phyloP scores from a whole-genome alignment of 2,329 filamentous ascomycete genomes.

The Penicillium sp. region DNA sequence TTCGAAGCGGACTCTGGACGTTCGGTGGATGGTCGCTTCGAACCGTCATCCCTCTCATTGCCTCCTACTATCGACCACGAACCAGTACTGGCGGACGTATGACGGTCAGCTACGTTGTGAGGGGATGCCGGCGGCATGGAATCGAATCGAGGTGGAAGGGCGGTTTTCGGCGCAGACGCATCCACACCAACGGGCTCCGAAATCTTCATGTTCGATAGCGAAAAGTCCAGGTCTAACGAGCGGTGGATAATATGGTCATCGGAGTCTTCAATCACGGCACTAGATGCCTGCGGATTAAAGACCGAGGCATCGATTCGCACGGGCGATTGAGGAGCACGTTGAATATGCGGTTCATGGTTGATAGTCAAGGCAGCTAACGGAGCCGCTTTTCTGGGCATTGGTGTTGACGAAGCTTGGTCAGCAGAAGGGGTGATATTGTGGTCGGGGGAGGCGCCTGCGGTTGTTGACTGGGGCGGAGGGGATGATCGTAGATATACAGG shows the following conservation, averaged over 20 bases:
- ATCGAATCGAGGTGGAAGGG: constrained; percentile 24
- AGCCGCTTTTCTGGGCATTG: constrained; percentile 26
- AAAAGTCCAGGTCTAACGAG: constrained; percentile 22
- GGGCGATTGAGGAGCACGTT: constrained; percentile 30
- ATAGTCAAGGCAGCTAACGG: constrained; percentile 17
- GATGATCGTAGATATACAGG: constrained; percentile 41
- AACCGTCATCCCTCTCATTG: constrained; percentile 22
- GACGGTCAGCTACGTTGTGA: constrained; percentile 20
- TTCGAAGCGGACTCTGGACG: constrained; percentile 19
- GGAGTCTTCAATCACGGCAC: constrained; percentile 24
- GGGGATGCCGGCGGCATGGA: constrained; percentile 13
- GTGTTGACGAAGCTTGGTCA: constrained; percentile 15
- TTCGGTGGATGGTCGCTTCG: constrained; percentile 22
- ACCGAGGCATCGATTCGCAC: constrained; percentile 29
- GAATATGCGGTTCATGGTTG: constrained; percentile 23
- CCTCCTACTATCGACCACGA: constrained; percentile 33
- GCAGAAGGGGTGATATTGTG: background rate
- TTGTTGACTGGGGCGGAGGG: constrained; percentile 23
- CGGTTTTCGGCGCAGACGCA: background rate
- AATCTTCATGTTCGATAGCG: constrained; percentile 26
- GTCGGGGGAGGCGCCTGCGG: constrained; percentile 12
- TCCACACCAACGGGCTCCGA: constrained; percentile 17
- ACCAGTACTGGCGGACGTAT: constrained; percentile 31
- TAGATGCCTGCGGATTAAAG: constrained; percentile 25
- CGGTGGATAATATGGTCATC: constrained; percentile 19